Evolutionary conservation across 768 basidiomycete species (phyloP), one percentile per base, ranked within the genome.

Genomic region (Pluteus cervinus): DNA sequence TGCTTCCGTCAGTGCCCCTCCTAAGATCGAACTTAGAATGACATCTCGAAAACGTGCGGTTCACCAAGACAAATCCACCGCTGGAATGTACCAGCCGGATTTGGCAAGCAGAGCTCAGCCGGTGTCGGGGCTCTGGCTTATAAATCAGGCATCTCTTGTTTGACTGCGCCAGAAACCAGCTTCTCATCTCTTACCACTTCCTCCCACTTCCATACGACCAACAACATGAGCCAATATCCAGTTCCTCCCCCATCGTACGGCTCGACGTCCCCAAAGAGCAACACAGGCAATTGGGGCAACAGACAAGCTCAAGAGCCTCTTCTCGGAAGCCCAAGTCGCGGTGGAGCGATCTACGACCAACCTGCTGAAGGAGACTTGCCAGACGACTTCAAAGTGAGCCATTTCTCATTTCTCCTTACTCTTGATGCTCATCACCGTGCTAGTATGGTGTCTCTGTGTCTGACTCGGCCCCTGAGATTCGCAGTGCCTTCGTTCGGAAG

Each of bases 321-420:
- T 24, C 67, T 86, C 17, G 69, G 67, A 28, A 66, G 75, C 37
- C 66, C 70, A 41, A 63, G 59, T 28, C 56, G 42, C 29, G 57
- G 65, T 12, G 68, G 69, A 20, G 79, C 63, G n/a, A 70, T 79
- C 47, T 86, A 73, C 46, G 76, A 91, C 61, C 86, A 91, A 48
- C 81, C 88, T 4, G 68, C 62, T 18, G 65, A 63, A 23, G 86
- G 75, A 32, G 89, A 91, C 46, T 52, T 91, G 32, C 89, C 88
- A 0, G 92, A 94, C 51, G 93, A 96, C 58, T 96, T 96, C 76
- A 90, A 93, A 75, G 87, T 87, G 42, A 16, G 63, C 51, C 10
- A 21, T 28, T 11, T 33, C 3, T 17, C 17, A 23, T 14, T 18
- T 17, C 14, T 29, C 1, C 15, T 16, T 17, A 23, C 14, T 18